Conservation (phyloP, 192 early-diverging fungal species). For the Coemansia brasiliensis region DNA sequence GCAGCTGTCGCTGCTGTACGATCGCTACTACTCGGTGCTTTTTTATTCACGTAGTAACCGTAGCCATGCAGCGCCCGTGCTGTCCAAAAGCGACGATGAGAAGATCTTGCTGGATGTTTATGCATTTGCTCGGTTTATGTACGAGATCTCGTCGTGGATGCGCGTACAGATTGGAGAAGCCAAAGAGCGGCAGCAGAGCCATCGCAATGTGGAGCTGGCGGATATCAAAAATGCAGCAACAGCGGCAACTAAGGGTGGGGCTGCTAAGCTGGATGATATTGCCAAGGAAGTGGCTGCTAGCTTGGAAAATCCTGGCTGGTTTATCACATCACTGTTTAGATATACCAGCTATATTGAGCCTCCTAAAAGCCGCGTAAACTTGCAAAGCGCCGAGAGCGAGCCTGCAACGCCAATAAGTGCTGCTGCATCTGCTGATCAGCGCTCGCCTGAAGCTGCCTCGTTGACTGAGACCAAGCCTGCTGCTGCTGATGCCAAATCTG, state of each 20-base stretch:
- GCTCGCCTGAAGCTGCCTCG: conserved; percentile 26
- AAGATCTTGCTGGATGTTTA: conserved; percentile 62
- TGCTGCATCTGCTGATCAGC: neutral
- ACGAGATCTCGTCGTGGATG: conserved; percentile 67
- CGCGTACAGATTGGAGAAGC: conserved; percentile 54
- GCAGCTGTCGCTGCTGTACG: conserved; percentile 84
- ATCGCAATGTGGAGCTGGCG: conserved; percentile 29
- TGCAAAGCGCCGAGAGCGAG: conserved; percentile 19
- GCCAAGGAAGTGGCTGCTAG: conserved; percentile 29
- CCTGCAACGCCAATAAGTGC: neutral
- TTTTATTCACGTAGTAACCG: conserved; percentile 55
- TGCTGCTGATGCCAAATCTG: conserved; percentile 17
- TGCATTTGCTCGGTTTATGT: conserved; percentile 78
- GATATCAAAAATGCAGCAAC: conserved; percentile 11
- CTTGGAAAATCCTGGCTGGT: conserved; percentile 53
- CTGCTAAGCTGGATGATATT: conserved; percentile 32
- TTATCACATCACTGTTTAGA: conserved; percentile 46
- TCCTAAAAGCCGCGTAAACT: conserved; percentile 23
- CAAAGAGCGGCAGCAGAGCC: conserved; percentile 37
- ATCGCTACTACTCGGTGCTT: conserved; percentile 80
- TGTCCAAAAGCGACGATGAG: conserved; percentile 11
- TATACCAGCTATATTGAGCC: conserved; percentile 37
- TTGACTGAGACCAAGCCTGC: conserved; percentile 48
- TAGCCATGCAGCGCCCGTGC: neutral
- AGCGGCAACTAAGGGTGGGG: neutral